Conservation (phyloP, 208 protist species). For the Crithidia bombi region DNA sequence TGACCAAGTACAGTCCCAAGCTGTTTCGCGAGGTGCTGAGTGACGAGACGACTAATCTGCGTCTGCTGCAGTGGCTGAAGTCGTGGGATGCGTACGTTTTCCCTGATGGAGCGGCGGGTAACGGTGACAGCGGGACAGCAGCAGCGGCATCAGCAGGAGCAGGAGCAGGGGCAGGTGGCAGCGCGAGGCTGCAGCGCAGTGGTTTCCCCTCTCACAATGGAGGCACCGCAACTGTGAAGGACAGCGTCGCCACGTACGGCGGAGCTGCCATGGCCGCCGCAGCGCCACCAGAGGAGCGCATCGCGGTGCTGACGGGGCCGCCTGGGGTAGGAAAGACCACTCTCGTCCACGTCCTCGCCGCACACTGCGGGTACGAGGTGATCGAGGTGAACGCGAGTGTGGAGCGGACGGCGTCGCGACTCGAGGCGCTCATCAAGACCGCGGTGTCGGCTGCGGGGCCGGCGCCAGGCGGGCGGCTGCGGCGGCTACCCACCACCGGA, state of each 20-base stretch:
- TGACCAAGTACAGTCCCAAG: slow-evolving; percentile 74
- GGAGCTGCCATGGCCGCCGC: slow-evolving; percentile 2
- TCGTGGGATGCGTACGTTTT: slow-evolving; percentile 84
- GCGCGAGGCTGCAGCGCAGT: neutral
- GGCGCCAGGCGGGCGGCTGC: slow-evolving; percentile 24
- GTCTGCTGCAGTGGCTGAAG: slow-evolving; percentile 84
- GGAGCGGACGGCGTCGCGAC: slow-evolving; percentile 75
- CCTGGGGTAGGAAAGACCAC: slow-evolving; percentile 97
- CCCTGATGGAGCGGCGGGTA: slow-evolving; percentile 5
- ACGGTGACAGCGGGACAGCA: slow-evolving; percentile 1
- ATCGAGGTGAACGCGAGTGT: slow-evolving; percentile 96
- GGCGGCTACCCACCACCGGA: neutral
- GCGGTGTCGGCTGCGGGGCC: slow-evolving; percentile 48
- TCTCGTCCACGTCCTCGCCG: slow-evolving; percentile 93
- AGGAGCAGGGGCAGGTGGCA: neutral
- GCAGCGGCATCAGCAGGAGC: neutral
- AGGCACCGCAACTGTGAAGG: no score
- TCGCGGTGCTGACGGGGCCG: slow-evolving; percentile 89
- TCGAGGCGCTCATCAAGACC: slow-evolving; percentile 75
- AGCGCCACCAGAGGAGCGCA: slow-evolving; percentile 58
- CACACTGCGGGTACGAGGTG: slow-evolving; percentile 93
- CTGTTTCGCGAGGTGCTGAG: slow-evolving; percentile 83
- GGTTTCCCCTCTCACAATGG: neutral
- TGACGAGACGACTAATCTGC: slow-evolving; percentile 80
- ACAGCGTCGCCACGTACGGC: neutral